Conservation (phyloP, 352 stramenopile species). For the Globisporangium acanthophoron region DNA sequence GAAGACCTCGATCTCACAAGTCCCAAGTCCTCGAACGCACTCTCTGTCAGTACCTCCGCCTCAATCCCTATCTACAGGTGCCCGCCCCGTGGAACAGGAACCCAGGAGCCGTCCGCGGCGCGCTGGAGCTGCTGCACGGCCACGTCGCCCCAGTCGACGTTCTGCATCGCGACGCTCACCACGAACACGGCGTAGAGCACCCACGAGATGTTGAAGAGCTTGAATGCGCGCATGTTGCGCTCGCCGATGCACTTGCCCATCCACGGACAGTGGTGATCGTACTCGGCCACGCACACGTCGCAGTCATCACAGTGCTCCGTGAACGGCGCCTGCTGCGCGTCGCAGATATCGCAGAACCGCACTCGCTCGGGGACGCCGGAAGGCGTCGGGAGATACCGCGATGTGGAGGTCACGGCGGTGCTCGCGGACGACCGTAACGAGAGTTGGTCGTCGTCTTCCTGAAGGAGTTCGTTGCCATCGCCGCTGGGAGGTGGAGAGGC, state of each 20-base stretch:
- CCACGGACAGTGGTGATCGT: constrained; percentile 92
- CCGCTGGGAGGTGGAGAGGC: background rate
- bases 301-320: constrained; percentile 92
- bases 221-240: constrained; percentile 88
- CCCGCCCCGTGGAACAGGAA: background rate
- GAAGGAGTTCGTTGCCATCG: background rate
- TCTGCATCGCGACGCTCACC: constrained; percentile 50
- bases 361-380: background rate
- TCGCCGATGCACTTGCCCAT: constrained; percentile 93
- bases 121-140: constrained; percentile 33
- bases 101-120: constrained; percentile 21
- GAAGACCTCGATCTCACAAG: no score
- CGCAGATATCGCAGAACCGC: constrained; percentile 63
- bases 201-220: constrained; percentile 84
- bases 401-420: constrained; percentile 14
- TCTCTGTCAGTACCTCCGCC: no score
- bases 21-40: no score
- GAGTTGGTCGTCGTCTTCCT: background rate
- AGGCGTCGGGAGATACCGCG: constrained; percentile 7
- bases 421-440: constrained; percentile 6
- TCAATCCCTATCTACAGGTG: background rate
- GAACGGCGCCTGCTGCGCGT: constrained; percentile 42
- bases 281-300: constrained; percentile 87
- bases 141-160: constrained; percentile 39
- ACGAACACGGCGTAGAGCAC: constrained; percentile 84